Evolutionary conservation across 768 basidiomycete genomes (phyloP), one percentile per base, ranked within the genome.

Genomic region (Boletales sp.): DNA sequence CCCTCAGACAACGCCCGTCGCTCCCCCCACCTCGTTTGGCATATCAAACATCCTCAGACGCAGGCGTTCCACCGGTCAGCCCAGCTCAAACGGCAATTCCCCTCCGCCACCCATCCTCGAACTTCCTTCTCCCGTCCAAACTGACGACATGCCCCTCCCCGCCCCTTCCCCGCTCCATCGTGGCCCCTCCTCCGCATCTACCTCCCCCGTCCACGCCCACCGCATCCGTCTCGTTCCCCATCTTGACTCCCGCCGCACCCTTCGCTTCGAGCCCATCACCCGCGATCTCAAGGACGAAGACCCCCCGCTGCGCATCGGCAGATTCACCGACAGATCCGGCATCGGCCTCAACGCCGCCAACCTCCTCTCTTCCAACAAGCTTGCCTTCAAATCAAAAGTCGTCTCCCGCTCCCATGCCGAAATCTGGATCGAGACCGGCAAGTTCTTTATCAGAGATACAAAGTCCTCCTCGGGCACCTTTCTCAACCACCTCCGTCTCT

Each of bases 211-310:
- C 19, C 67, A 70, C 8, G 55, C 75, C 5, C 86, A 90, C 62
- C 87, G 90, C 54, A 90, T 97, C 62, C 87, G 94, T 15, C 85
- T 99, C 46, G 95, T 97, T 10, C 95, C 95, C 12, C 92, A 97
- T 62, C 83, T 98, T 61, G 95, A 97, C 68, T 84, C 86, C 18
- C 81, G 88, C 14, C 84, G 92, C 45, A 88, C 90, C 2, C 83
- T 97, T 18, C 83, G 86, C 54, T 97, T 97, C 72, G 94, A 97
- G 45, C 86, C 94, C 55, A 91, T 97, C 75, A 75, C 81, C 38
- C 84, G 94, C 27, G 93, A 97, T 68, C 78, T 97, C 61, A 74
- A 73, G 41, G 78, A 85, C 48, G 80, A 80, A 52, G 84, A 87
- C 55, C 67, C 80, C 0, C 74, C 86, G 0, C 74, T 98, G 7